Base-by-base conservation (phyloP, 169 alveolate genomes). In the Eimeria necatrix region DNA sequence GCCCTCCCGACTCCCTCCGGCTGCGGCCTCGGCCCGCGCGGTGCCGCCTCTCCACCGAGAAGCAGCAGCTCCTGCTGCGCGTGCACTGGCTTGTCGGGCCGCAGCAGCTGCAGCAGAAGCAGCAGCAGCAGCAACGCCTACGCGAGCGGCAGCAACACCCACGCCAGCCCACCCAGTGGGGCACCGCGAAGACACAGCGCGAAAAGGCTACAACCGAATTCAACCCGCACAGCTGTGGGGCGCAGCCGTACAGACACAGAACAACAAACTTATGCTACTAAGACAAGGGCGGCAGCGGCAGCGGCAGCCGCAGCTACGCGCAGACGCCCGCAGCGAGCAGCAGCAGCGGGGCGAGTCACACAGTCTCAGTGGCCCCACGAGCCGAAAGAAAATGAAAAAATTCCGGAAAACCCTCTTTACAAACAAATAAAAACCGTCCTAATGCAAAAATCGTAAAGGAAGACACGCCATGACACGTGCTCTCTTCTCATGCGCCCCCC, bases 281-380 rank as follows among this genome's bases (percentile, higher is more conserved):
- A 48, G 86, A 76, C 86, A 76, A 76, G 64, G 20, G 86, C 86
- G 46, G 86, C 86, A 76, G 64, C 86, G 86, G 41, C 41, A 32
- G 41, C 41, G 41, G 41, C 41, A 32, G 41, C 61, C 20, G 86
- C 86, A 76, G 86, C 86, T 76, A 61, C 86, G 48, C 51, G 86
- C 86, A 61, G 86, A 41, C 51, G 86, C 86, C 86, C 41, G 46
- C 86, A 61, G 86, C 86, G 86, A 46, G 86, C 86, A 76, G 86
- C 86, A 76, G 64, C 86, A 76, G 64, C 86, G 64, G 8, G 41
- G 41, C 41, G 41, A 32, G 41, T 32, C 41, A 32, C 41, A 32
- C 41, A 32, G 41, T 32, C 41, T 32, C 41, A 32, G 41, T 32
- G 41, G 41, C 41, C 41, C 41, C 41, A 32, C 51, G 64, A 76